Percentiles rank a stretch among this genome's conserved stretches.
Conservation (phyloP, 208 protist genomes). For the Crithidia acanthocephali region DNA sequence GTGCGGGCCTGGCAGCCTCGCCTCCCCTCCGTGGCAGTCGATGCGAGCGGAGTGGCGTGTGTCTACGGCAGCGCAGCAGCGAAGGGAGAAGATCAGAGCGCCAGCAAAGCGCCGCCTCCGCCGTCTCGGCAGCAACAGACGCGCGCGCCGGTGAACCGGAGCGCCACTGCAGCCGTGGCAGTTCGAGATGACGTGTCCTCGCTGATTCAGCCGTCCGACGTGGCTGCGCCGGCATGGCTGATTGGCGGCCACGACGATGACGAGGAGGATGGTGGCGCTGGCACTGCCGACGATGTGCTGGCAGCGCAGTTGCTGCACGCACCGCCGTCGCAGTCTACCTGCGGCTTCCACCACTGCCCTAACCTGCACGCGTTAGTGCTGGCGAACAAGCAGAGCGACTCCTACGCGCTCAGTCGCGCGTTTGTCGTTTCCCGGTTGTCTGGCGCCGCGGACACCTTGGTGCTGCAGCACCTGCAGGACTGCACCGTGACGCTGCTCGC, state of each 20-base stretch:
- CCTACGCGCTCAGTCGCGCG: constrained; percentile 36
- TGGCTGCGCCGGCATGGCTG: constrained; percentile 16
- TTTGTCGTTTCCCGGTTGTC: constrained; percentile 31
- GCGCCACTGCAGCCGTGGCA: background rate
- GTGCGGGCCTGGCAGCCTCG: constrained; percentile 16
- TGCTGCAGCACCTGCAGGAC: constrained; percentile 57
- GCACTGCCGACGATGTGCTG: background rate
- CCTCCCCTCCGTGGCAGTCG: background rate
- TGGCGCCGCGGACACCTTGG: constrained; percentile 46
- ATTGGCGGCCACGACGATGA: background rate
- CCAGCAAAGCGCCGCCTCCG: no score
- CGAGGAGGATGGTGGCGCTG: background rate
- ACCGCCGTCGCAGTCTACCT: background rate
- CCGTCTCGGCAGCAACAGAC: background rate
- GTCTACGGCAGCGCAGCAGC: background rate
- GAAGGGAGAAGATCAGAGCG: background rate
- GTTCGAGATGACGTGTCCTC: background rate
- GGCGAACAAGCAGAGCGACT: constrained; percentile 27
- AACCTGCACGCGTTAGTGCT: constrained; percentile 52
- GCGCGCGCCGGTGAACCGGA: background rate
- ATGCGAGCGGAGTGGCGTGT: background rate
- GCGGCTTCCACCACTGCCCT: constrained; percentile 27
- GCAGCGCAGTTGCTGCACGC: constrained; percentile 6
- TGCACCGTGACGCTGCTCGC: constrained; percentile 58
- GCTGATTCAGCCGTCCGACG: constrained; percentile 19